These are phyloP conservation scores for Solanum pinnatisectum DNA, from an alignment of 257 asterid species.

Conservation along the genomic window DNA sequence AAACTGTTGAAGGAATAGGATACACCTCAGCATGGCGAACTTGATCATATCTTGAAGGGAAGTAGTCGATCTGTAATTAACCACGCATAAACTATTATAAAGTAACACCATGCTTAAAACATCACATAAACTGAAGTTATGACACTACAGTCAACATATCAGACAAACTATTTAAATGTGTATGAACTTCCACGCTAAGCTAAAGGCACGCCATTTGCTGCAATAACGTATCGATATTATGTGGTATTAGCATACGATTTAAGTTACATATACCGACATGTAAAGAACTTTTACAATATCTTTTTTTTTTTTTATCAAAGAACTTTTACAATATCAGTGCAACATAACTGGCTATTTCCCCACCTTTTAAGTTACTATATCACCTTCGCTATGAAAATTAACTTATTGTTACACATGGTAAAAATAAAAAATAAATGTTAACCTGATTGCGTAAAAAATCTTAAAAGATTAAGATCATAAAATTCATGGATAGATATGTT, in stretches of 20 bases:
- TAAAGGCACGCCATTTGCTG: background rate
- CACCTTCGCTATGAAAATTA: background rate
- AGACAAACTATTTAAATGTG: background rate
- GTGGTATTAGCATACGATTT: background rate
- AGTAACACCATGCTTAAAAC: background rate
- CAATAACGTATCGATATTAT: background rate
- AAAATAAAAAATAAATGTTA: background rate
- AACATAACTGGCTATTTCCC: background rate
- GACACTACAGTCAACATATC: background rate
- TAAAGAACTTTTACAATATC: background rate
- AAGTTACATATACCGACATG: background rate
- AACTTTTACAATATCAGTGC: background rate
- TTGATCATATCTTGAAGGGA: conserved; percentile 31
- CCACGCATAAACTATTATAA: background rate
- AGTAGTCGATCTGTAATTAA: conserved; percentile 19
- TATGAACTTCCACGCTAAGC: background rate
- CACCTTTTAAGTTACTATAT: background rate
- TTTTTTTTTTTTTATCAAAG: too few species aligned
- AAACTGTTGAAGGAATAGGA: conserved; percentile 17
- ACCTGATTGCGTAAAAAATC: background rate
- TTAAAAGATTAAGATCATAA: background rate
- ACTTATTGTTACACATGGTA: background rate
- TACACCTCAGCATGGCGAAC: conserved; percentile 24
- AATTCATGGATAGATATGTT: background rate
- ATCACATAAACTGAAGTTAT: background rate